A percentile compares a stretch with the other conserved stretches of the same genome.
phyloP scores from a whole-genome alignment of 345 rosid species.

The Brassica carinata region DNA sequence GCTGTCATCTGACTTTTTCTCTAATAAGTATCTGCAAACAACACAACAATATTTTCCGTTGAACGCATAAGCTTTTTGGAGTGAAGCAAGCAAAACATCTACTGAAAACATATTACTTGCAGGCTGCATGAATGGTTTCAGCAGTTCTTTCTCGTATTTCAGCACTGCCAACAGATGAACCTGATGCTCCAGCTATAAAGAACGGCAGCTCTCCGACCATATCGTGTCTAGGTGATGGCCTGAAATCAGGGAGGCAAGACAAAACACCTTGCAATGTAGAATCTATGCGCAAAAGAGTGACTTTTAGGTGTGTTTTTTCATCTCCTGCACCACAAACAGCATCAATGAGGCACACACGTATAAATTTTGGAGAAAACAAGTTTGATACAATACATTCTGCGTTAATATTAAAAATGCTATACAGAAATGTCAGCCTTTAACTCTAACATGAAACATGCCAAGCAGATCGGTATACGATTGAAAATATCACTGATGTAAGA shows the following conservation, averaged over 20 bases:
- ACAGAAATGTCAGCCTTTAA: slow-evolving; percentile 23
- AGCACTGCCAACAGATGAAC: slow-evolving; percentile 81
- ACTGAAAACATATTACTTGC: slow-evolving; percentile 72
- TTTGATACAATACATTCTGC: not conserved
- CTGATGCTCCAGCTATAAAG: slow-evolving; percentile 95
- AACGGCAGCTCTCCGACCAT: slow-evolving; percentile 64
- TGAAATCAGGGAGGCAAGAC: slow-evolving; percentile 98
- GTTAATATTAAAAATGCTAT: slow-evolving; percentile 15
- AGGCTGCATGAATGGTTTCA: slow-evolving; percentile 68
- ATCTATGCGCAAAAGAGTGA: slow-evolving; percentile 95
- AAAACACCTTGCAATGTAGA: slow-evolving; percentile 96
- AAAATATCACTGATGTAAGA: slow-evolving; percentile 11
- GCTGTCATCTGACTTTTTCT: slow-evolving; percentile 98
- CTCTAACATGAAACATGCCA: slow-evolving; percentile 19
- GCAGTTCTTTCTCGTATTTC: slow-evolving; percentile 89
- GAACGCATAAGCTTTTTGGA: slow-evolving; percentile 10
- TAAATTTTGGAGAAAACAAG: slow-evolving; percentile 30
- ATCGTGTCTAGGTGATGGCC: slow-evolving; percentile 71
- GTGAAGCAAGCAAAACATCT: slow-evolving; percentile 21
- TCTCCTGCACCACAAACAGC: slow-evolving; percentile 64
- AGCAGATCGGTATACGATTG: not conserved
- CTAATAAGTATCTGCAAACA: slow-evolving; percentile 71
- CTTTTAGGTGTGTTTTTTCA: slow-evolving; percentile 96
- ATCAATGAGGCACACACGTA: slow-evolving; percentile 24
- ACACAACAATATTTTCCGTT: slow-evolving; percentile 30